Base-by-base conservation (phyloP, 129 eudicot species). In the Arctium minus region DNA sequence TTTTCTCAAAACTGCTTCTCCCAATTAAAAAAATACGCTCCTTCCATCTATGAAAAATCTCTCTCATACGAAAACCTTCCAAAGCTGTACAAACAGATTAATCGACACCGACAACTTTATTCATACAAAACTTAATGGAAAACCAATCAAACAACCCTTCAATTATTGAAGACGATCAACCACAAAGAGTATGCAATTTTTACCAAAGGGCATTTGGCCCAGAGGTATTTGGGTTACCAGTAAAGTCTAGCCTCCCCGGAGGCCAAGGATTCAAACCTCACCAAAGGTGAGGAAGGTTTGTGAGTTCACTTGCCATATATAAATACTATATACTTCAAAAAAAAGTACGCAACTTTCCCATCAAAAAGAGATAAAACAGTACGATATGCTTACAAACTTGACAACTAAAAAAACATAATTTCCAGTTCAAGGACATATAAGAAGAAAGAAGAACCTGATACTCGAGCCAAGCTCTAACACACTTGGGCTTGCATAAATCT, bases 401-500 rank as follows among this genome's bases (percentile, higher is more conserved):
- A 75, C 18, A 79, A 22, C 33, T 44, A 15, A 46, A 32, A 70
- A 31, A 31, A 69, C 17, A 11, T 15, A 70, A 80, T 2, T 44
- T 70, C 11, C 5, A n/a, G 42, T 44, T 70, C 12, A 80, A 70
- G 22, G 10, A 5, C 46, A 50, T 50, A 50, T 50, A 50, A 42
- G 13, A 30, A 4, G n/a, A 46, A 33, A 73, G 56, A 46, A 79
- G 84, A 73, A 92, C 97, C 97, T 91, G 92, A 83, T 92, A 92
- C 30, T 88, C 94, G 9, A 88, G 89, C 70, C 86, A 84, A 82
- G 91, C 89, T 85, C 88, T 86, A 15, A 88, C 94, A 85, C 97
- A 92, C 84, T 87, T 90, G 84, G 94, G 93, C 88, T 89, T 92
- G 93, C 97, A 90, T 76, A 83, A 74, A 56, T 91, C 94, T 84